Percentiles rank a stretch among this genome's conserved stretches.
Conservation (phyloP, 2,329 filamentous ascomycete species). For the Paecilomyces sp. region DNA sequence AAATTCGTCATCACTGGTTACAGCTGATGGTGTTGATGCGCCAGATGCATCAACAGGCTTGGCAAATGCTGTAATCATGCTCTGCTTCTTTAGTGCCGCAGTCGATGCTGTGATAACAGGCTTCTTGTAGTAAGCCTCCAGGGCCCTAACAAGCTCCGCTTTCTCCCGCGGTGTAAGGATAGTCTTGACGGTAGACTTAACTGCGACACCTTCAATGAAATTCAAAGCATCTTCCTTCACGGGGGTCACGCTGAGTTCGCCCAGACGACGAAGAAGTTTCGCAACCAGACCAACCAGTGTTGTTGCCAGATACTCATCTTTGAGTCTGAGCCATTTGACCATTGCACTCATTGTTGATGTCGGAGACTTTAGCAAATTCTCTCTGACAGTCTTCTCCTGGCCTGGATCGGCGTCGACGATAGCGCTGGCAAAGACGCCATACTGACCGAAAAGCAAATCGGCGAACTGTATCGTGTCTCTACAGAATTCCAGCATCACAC, state of each 20-base stretch:
- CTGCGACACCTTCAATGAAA: conserved; percentile 50
- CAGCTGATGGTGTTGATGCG: conserved; percentile 21
- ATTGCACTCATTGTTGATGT: conserved; percentile 60
- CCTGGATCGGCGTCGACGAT: conserved; percentile 42
- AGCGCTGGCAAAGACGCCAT: conserved; percentile 72
- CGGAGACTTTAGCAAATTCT: conserved; percentile 57
- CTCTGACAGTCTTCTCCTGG: conserved; percentile 34
- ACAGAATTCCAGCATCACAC: conserved; percentile 83
- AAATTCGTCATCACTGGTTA: conserved; percentile 32
- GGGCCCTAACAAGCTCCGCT: conserved; percentile 63
- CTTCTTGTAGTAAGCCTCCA: conserved; percentile 47
- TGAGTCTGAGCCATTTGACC: conserved; percentile 81
- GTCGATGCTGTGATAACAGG: conserved; percentile 36
- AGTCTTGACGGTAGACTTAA: conserved; percentile 57
- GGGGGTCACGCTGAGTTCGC: conserved; percentile 62
- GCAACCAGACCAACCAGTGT: conserved; percentile 75
- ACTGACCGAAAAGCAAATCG: conserved; percentile 75
- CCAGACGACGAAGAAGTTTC: conserved; percentile 76
- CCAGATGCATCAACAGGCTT: conserved; percentile 28
- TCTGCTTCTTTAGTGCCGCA: conserved; percentile 38
- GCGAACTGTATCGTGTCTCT: conserved; percentile 93
- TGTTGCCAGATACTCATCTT: conserved; percentile 76
- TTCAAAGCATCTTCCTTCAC: conserved; percentile 60
- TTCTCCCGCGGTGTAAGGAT: conserved; percentile 78
- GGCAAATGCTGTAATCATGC: conserved; percentile 32